phyloP scores from a whole-genome alignment of 78 protist species.

The Dictyostelium purpureum region DNA sequence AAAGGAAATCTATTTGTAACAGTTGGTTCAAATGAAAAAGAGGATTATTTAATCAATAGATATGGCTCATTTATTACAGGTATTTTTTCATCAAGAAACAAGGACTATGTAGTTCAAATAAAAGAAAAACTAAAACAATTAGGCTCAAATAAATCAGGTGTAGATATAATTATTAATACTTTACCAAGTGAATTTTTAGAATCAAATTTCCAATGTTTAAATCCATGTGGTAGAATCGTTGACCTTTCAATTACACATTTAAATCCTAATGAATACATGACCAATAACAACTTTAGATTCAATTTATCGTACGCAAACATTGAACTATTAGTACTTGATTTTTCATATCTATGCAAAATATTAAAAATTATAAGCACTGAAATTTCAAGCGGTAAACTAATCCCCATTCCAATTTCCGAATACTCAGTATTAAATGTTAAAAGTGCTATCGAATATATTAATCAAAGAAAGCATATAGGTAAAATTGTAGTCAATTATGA shows the following conservation, averaged over 20 bases:
- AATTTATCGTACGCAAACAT: not conserved
- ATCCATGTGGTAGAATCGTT: constrained; percentile 60
- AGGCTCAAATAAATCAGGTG: constrained; percentile 39
- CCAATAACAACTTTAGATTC: constrained; percentile 4
- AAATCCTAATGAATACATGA: constrained; percentile 11
- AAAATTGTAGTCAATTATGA: constrained; percentile 41
- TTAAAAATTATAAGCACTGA: not conserved
- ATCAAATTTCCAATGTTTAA: constrained; percentile 23
- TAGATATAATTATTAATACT: constrained; percentile 78
- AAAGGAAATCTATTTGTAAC: constrained; percentile 46
- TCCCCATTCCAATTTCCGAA: constrained; percentile 18
- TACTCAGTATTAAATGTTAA: not conserved
- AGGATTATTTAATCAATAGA: not conserved
- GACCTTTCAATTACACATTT: constrained; percentile 61
- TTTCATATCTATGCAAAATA: not conserved
- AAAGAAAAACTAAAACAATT: constrained; percentile 4
- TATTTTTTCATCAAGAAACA: constrained; percentile 6
- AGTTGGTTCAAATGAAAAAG: constrained; percentile 42
- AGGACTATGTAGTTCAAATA: not conserved
- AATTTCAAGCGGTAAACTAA: not conserved
- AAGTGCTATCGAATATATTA: constrained; percentile 35
- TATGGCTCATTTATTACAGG: constrained; percentile 58
- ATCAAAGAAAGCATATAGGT: constrained; percentile 35
- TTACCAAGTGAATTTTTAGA: constrained; percentile 32
- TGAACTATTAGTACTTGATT: not conserved